Percentiles rank a stretch among this genome's conserved stretches.
Evolutionary conservation across 2,329 filamentous ascomycete genomes (phyloP).

Genomic region (Diaporthe citrichinensis): DNA sequence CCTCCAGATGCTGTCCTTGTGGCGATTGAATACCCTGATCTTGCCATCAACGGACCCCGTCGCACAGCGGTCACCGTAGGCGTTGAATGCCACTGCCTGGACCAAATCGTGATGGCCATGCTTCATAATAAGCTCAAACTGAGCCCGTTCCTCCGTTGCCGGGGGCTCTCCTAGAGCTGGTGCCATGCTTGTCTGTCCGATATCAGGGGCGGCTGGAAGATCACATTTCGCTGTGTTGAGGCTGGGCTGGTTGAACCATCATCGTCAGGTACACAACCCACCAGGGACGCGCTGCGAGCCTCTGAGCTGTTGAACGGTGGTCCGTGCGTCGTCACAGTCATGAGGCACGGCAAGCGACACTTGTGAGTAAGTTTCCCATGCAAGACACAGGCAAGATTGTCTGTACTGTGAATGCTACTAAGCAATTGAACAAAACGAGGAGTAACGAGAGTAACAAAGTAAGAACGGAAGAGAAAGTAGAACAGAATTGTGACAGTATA

Average conservation of each 20-base stretch:
- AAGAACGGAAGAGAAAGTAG: background rate
- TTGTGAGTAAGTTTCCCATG: background rate
- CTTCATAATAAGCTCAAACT: conserved; percentile 74
- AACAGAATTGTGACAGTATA: no score
- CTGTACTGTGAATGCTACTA: no score
- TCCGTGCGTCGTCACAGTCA: background rate
- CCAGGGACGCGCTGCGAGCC: background rate
- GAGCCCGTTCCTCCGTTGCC: conserved; percentile 58
- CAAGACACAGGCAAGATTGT: background rate
- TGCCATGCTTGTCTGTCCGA: conserved; percentile 43
- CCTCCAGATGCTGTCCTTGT: conserved; percentile 83
- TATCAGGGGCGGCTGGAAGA: background rate
- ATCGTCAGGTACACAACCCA: background rate
- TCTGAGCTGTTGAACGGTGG: conserved; percentile 1
- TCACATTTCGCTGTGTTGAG: conserved; percentile 11
- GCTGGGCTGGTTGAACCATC: background rate
- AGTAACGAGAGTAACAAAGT: background rate
- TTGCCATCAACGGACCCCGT: conserved; percentile 93
- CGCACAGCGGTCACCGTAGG: conserved; percentile 91
- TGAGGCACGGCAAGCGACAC: background rate
- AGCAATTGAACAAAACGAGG: no score
- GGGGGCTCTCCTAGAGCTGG: conserved; percentile 49
- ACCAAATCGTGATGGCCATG: conserved; percentile 86
- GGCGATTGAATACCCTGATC: conserved; percentile 90
- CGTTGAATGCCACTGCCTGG: conserved; percentile 89